Evolutionary conservation across 495 filamentous ascomycete genomes (phyloP).

Genomic region (Podospora tetraspora): DNA sequence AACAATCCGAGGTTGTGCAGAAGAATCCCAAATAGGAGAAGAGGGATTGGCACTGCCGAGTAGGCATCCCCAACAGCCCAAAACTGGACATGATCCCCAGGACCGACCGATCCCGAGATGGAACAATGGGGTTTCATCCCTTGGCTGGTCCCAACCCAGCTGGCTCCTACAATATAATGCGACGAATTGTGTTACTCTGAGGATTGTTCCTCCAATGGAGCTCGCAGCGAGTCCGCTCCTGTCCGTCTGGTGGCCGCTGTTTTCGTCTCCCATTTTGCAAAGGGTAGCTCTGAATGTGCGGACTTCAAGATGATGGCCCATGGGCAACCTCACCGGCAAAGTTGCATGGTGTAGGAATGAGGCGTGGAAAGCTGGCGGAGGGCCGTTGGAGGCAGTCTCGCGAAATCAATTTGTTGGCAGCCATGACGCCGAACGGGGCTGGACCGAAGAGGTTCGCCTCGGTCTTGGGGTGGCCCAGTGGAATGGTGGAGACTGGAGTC

Average conservation of each 20-base stretch:
- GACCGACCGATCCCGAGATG: neutral
- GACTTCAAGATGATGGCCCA: neutral
- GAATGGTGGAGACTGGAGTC: neutral
- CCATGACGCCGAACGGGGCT: neutral
- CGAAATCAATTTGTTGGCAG: neutral
- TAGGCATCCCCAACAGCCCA: neutral
- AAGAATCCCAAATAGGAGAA: neutral
- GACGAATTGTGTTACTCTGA: neutral
- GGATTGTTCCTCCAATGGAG: neutral
- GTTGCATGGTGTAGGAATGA: neutral
- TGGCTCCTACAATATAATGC: neutral
- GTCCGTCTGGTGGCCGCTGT: neutral
- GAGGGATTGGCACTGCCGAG: neutral
- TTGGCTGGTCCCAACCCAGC: neutral
- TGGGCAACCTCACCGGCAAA: neutral
- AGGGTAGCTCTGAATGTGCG: neutral
- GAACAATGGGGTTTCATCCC: neutral
- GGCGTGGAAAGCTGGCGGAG: neutral
- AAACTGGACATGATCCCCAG: neutral
- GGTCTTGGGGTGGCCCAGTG: conserved; percentile 5
- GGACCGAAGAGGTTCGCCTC: neutral
- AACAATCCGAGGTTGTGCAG: neutral
- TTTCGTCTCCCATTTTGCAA: neutral
- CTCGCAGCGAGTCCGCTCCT: neutral
- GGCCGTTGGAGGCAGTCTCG: neutral